These are phyloP conservation scores for Lipomyces kockii DNA, from an alignment of 805 yeast genomes.

Conservation along the genomic window DNA sequence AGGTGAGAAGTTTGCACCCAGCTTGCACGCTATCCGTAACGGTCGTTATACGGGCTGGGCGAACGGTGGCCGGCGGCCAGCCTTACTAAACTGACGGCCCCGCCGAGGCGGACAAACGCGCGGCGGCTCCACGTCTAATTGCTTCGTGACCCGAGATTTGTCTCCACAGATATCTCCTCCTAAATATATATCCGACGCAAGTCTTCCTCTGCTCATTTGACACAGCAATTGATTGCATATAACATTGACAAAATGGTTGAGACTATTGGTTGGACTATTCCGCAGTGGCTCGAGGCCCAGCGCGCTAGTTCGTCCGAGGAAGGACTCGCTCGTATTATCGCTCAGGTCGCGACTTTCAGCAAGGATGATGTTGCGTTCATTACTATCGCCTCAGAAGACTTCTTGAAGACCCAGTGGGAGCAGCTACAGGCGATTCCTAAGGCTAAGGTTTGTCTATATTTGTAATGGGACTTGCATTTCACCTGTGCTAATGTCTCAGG, in stretches of 20 bases:
- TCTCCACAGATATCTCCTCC: not conserved
- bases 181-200: not conserved
- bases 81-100: too few relatives aligned
- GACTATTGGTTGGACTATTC: conserved; percentile 72
- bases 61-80: too few relatives aligned
- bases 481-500: conserved; percentile 24
- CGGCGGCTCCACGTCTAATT: too few relatives aligned
- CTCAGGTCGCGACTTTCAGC: conserved; percentile 43
- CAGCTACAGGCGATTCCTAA: conserved; percentile 62
- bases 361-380: conserved; percentile 88
- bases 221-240: not conserved
- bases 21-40: too few relatives aligned
- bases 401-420: conserved; percentile 75
- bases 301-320: conserved; percentile 62
- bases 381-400: conserved; percentile 65
- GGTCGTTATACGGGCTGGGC: too few relatives aligned
- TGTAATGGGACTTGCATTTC: too few relatives aligned
- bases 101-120: too few relatives aligned
- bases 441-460: conserved; percentile 52
- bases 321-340: conserved; percentile 57
- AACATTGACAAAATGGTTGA: conserved; percentile 13
- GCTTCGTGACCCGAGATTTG: too few relatives aligned
- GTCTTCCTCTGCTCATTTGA: not conserved
- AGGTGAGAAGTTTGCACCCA: too few relatives aligned
- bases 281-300: conserved; percentile 78